Percentiles rank a stretch among this genome's conserved stretches.
Evolutionary conservation across 768 basidiomycete species (phyloP).

Genomic region (Chalciporus piperatus): DNA sequence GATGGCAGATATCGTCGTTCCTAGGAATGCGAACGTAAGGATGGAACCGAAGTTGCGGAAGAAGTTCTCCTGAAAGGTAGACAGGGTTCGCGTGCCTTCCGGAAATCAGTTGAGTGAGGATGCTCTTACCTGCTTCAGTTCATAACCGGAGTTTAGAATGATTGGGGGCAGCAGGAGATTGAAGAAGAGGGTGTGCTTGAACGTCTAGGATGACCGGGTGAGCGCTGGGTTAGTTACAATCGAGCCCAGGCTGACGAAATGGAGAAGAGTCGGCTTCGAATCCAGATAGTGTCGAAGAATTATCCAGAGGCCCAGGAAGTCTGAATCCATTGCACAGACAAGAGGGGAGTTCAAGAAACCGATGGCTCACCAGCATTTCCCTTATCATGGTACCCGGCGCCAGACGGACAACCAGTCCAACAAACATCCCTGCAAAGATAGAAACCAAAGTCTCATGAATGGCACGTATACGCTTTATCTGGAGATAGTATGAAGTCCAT

Average conservation of each 20-base stretch:
- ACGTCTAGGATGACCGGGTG: conserved; percentile 57
- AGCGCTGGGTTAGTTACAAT: conserved; percentile 1
- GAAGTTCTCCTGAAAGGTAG: conserved; percentile 78
- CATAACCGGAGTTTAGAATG: conserved; percentile 96
- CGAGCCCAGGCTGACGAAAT: background rate
- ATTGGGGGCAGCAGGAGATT: conserved; percentile 98
- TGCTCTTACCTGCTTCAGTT: conserved; percentile 82
- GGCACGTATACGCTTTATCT: conserved; percentile 93
- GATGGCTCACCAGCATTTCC: conserved; percentile 87
- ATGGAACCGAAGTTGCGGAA: conserved; percentile 98
- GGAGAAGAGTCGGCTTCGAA: background rate
- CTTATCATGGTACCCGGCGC: conserved; percentile 92
- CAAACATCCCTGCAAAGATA: conserved; percentile 94
- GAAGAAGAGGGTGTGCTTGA: conserved; percentile 97
- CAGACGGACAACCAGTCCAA: conserved; percentile 86
- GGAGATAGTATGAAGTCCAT: conserved; percentile 96
- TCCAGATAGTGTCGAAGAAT: background rate
- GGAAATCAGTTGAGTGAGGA: background rate
- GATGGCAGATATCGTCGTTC: conserved; percentile 94
- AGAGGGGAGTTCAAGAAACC: background rate
- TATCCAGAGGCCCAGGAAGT: background rate
- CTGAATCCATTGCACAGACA: background rate
- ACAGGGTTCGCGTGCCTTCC: background rate
- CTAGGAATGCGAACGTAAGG: conserved; percentile 87
- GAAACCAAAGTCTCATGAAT: conserved; percentile 96